These are phyloP conservation scores for Leptographium wingfieldii DNA, from an alignment of 2,329 filamentous ascomycete genomes.

Conservation along the genomic window DNA sequence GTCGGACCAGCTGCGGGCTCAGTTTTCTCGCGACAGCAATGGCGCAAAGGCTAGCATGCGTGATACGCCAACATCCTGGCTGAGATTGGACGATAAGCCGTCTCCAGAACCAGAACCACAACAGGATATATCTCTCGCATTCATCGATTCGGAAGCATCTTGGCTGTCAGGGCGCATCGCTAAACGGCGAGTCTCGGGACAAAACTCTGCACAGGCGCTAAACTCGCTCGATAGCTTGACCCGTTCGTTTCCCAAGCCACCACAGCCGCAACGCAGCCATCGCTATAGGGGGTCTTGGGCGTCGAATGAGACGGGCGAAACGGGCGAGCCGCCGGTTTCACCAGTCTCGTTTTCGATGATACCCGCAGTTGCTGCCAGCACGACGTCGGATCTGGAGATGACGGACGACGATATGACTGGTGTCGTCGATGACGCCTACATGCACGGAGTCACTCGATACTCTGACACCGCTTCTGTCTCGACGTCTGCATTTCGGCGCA, in stretches of 20 bases:
- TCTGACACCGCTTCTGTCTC: slow-evolving; percentile 1
- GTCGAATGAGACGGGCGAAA: slow-evolving; percentile 39
- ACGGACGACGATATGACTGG: slow-evolving; percentile 46
- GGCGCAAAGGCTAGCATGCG: slow-evolving; percentile 22
- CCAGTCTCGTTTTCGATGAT: not conserved
- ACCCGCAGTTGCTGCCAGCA: not conserved
- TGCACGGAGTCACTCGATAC: slow-evolving; percentile 37
- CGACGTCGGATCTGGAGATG: not conserved
- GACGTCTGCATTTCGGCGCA: slow-evolving; percentile 19
- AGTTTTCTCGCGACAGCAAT: not conserved
- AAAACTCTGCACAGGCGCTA: slow-evolving; percentile 25
- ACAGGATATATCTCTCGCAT: slow-evolving; percentile 78
- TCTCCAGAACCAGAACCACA: slow-evolving; percentile 45
- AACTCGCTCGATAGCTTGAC: slow-evolving; percentile 42
- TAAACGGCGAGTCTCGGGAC: slow-evolving; percentile 19
- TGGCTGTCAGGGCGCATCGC: slow-evolving; percentile 71
- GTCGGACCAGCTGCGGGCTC: not conserved
- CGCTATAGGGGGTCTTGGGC: slow-evolving; percentile 27
- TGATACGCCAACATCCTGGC: slow-evolving; percentile 32
- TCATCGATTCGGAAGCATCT: slow-evolving; percentile 88
- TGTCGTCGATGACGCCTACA: slow-evolving; percentile 61
- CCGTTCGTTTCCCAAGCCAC: slow-evolving; percentile 27
- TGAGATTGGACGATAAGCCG: slow-evolving; percentile 24
- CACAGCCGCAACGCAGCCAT: slow-evolving; percentile 25
- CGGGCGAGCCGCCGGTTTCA: slow-evolving; percentile 22